phyloP scores from a whole-genome alignment of 306 rosid species.

The Castanea sativa region DNA sequence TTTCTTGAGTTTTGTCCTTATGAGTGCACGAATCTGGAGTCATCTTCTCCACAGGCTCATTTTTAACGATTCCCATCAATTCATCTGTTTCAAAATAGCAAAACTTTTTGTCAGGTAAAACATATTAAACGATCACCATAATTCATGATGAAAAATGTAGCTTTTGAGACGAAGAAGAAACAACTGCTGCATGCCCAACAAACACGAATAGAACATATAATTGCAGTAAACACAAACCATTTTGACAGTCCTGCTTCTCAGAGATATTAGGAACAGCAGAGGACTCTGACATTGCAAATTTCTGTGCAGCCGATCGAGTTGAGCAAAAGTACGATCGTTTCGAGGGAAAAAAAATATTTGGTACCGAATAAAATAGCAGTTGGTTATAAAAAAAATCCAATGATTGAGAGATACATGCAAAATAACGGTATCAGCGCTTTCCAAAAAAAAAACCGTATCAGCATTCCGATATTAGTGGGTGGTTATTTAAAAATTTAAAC shows the following conservation, averaged over 20 bases:
- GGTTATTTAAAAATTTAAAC: too few species aligned
- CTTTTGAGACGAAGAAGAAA: neutral
- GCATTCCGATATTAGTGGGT: too few species aligned
- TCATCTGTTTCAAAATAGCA: conserved; percentile 32
- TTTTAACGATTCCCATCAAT: conserved; percentile 10
- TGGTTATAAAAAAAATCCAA: too few species aligned
- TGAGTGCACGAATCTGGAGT: conserved; percentile 15
- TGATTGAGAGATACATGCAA: too few species aligned
- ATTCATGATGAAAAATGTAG: neutral
- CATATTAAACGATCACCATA: neutral
- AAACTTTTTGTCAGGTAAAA: neutral
- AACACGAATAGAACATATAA: neutral
- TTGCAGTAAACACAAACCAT: conserved; percentile 4
- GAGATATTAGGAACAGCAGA: neutral
- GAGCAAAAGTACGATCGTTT: too few species aligned
- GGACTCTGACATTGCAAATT: conserved; percentile 1
- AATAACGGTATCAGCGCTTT: too few species aligned
- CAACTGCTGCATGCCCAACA: neutral
- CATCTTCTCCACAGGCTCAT: conserved; percentile 23
- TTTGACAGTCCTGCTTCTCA: conserved; percentile 9
- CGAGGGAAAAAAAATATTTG: too few species aligned
- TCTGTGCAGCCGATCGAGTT: neutral
- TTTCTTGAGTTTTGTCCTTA: conserved; percentile 21
- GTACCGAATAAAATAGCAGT: too few species aligned
- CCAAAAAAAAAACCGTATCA: too few species aligned